Evolutionary conservation across 805 yeast species (phyloP).

Genomic region (Pichia exigua): DNA sequence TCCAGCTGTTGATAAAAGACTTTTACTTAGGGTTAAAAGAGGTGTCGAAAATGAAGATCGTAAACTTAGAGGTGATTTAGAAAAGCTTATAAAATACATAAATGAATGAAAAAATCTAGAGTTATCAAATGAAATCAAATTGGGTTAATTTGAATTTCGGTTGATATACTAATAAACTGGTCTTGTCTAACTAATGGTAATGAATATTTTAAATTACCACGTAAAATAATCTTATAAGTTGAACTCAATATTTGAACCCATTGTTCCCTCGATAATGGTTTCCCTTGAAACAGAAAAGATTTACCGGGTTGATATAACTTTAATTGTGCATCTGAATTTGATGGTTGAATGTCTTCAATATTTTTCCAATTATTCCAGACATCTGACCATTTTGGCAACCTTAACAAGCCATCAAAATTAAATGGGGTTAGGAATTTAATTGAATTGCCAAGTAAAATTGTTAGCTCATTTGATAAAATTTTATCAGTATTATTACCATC

Average conservation of each 20-base stretch:
- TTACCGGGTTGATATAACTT: slow-evolving; percentile 25
- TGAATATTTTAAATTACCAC: slow-evolving; percentile 28
- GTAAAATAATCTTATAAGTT: slow-evolving; percentile 21
- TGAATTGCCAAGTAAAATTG: slow-evolving; percentile 28
- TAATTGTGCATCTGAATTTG: slow-evolving; percentile 24
- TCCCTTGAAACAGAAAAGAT: slow-evolving; percentile 21
- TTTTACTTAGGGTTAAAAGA: slow-evolving; percentile 28
- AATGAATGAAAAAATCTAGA: slow-evolving; percentile 13
- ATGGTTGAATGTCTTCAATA: slow-evolving; percentile 8
- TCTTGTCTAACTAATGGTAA: slow-evolving; percentile 22
- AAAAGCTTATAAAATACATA: slow-evolving; percentile 28
- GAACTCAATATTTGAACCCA: slow-evolving; percentile 25
- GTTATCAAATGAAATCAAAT: not conserved
- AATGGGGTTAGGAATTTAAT: slow-evolving; percentile 26
- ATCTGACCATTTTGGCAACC: slow-evolving; percentile 12
- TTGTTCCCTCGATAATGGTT: slow-evolving; percentile 19
- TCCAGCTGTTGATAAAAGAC: slow-evolving; percentile 43
- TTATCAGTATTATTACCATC: not conserved
- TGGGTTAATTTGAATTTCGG: slow-evolving; percentile 18
- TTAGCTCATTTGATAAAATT: slow-evolving; percentile 15
- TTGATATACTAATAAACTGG: slow-evolving; percentile 25
- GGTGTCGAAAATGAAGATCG: slow-evolving; percentile 17
- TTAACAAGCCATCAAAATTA: slow-evolving; percentile 22
- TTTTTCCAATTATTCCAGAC: slow-evolving; percentile 20
- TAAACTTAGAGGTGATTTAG: slow-evolving; percentile 38